These are phyloP conservation scores for Lachnellula arida DNA, from an alignment of 2,329 filamentous ascomycete species.

Conservation along the genomic window DNA sequence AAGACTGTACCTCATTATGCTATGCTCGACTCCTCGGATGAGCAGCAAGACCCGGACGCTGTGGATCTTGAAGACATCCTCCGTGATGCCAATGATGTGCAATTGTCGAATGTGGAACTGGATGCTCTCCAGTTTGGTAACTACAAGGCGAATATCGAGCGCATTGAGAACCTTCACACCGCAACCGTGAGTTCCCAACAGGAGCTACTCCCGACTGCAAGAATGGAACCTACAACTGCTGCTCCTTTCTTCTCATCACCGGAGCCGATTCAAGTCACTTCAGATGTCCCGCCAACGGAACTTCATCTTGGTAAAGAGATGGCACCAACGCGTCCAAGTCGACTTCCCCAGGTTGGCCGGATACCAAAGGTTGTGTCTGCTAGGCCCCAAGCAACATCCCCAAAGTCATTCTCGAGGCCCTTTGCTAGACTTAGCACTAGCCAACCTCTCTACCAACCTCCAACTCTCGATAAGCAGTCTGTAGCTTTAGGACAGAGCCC, in stretches of 20 bases:
- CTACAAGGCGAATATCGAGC: conserved; percentile 23
- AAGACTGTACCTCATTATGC: conserved; percentile 57
- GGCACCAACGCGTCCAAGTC: conserved; percentile 33
- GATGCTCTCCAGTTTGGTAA: conserved; percentile 28
- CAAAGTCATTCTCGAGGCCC: conserved; percentile 80
- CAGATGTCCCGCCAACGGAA: conserved; percentile 22
- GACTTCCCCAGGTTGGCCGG: conserved; percentile 77
- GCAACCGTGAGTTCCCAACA: conserved; percentile 1
- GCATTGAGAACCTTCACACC: conserved; percentile 18
- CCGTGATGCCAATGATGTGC: conserved; percentile 40
- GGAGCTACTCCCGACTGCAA: not conserved
- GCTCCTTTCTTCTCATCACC: conserved; percentile 20
- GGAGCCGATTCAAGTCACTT: conserved; percentile 17
- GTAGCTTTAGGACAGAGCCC: conserved; percentile 46
- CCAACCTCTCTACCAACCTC: conserved; percentile 28
- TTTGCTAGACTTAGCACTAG: conserved; percentile 58
- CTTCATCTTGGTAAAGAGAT: conserved; percentile 18
- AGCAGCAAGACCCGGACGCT: conserved; percentile 25
- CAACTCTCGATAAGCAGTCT: conserved; percentile 35
- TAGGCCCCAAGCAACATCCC: conserved; percentile 60
- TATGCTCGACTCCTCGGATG: conserved; percentile 55
- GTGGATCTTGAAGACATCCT: conserved; percentile 44
- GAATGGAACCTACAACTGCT: conserved; percentile 6
- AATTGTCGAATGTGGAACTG: conserved; percentile 28
- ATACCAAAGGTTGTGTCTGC: conserved; percentile 78